A percentile compares a stretch with the other conserved stretches of the same genome.
These are phyloP conservation scores for Aristolochia californica DNA, from an alignment of 164 flowering plant genomes.

Conservation along the genomic window DNA sequence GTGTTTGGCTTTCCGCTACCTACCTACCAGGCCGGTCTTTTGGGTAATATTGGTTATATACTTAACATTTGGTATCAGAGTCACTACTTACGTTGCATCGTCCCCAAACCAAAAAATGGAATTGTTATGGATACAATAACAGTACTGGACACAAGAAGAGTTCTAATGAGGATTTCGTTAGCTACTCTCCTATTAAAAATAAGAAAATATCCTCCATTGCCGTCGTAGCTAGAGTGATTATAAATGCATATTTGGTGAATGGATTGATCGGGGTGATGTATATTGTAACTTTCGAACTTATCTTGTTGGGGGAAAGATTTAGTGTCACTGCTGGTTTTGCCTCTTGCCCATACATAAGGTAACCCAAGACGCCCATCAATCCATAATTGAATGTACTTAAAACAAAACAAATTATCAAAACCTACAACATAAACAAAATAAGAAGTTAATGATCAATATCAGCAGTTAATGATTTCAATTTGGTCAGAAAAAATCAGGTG, in stretches of 20 bases:
- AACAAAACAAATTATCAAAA: constrained; percentile 50
- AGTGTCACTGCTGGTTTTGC: constrained; percentile 64
- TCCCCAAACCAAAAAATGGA: constrained; percentile 55
- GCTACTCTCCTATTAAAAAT: constrained; percentile 13
- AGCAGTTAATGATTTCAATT: too few species aligned
- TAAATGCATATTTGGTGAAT: constrained; percentile 57
- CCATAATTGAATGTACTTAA: constrained; percentile 43
- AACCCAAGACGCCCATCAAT: constrained; percentile 65
- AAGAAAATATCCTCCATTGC: constrained; percentile 32
- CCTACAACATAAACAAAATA: constrained; percentile 31
- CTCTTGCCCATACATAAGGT: constrained; percentile 64
- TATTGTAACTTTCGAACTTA: constrained; percentile 67
- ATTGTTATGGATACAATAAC: constrained; percentile 34
- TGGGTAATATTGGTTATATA: too few species aligned
- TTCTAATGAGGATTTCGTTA: constrained; percentile 29
- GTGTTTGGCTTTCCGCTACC: too few species aligned
- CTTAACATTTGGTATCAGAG: too few species aligned
- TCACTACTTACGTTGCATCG: too few species aligned
- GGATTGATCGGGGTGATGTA: constrained; percentile 68
- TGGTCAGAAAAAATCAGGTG: not conserved
- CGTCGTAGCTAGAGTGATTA: constrained; percentile 47
- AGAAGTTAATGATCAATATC: not conserved
- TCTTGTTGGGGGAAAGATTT: constrained; percentile 41
- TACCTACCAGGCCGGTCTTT: too few species aligned
- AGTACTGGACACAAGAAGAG: constrained; percentile 32